Evolutionary conservation across 169 alveolate species (phyloP), one percentile per base, ranked within the genome.

Genomic region (Besnoitia besnoiti): DNA sequence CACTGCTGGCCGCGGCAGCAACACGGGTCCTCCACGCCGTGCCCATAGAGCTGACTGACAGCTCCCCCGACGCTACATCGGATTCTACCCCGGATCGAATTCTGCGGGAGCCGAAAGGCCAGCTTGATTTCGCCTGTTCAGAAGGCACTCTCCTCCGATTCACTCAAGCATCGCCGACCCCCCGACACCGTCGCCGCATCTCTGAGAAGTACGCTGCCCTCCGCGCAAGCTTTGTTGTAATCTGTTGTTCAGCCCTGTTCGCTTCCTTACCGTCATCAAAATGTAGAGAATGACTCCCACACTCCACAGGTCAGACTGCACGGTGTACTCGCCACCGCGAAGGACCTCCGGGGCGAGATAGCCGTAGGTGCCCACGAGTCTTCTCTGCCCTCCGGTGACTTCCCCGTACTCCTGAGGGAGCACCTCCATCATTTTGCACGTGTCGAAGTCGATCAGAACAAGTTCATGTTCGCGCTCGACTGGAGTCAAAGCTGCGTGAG

Each of bases 281-380:
- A 97, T 97, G 91, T 96, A 97, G 37, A 97, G 95, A 46, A 97
- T 97, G 44, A 97, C 96, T 85, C 99, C 99, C 2, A 97, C 96
- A 59, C 98, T 95, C 99, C 99, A 97, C 94, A 97, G 91, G 91
- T 97, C 99, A 10, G 98, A 97, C 50, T 97, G 97, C 42, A 97
- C 76, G 27, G 99, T 91, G 92, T 96, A 95, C n/a, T 95, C 95
- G 61, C 94, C 95, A 39, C 96, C 96, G n/a, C 79, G 59, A 30
- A 95, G 61, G 47, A 93, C 95, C 92, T 94, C 95, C 30, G 96
- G 96, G 27, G 96, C 97, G 46, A 95, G 85, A 85, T 95, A 95
- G 27, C 96, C 96, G 89, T 87, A 91, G 16, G 97, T 95, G n/a
- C 97, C 97, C 55, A 95, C 97, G 46, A 95, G 85, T 46, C 95